A percentile compares a stretch with the other conserved stretches of the same genome.
phyloP scores from a whole-genome alignment of 176 grass and related monocot genomes.

The Ampelocalamus luodianensis region DNA sequence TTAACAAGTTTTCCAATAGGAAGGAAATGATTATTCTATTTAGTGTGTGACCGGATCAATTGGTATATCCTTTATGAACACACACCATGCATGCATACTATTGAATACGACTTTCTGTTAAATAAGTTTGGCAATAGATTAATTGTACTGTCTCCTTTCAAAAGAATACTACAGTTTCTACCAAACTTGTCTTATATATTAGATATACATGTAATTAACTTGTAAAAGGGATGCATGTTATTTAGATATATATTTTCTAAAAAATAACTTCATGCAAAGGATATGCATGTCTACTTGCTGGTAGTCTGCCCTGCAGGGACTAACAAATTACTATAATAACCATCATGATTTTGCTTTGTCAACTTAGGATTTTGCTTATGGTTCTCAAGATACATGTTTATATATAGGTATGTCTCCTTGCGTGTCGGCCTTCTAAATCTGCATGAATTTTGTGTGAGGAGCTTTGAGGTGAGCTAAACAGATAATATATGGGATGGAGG shows the following conservation, averaged over 20 bases:
- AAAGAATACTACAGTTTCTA: not conserved
- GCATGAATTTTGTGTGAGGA: not conserved
- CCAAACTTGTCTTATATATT: not conserved
- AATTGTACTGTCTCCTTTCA: not conserved
- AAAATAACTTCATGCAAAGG: not conserved
- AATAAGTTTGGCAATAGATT: not conserved
- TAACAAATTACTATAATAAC: not conserved
- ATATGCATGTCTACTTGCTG: not conserved
- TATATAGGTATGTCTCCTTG: not conserved
- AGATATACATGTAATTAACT: not conserved
- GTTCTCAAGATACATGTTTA: not conserved
- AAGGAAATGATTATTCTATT: slow-evolving; percentile 15
- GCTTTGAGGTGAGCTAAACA: not conserved
- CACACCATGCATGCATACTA: not conserved
- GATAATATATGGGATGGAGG: not conserved
- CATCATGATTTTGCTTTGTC: not conserved
- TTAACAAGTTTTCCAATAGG: not conserved
- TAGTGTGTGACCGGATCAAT: not conserved
- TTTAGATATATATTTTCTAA: not conserved
- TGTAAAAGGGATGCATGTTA: not conserved
- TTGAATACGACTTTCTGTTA: not conserved
- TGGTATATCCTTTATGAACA: not conserved
- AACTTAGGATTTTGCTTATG: not conserved
- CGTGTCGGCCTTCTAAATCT: not conserved
- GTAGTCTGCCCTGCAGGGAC: not conserved